phyloP scores from a whole-genome alignment of 129 eudicot species.

The Tagetes patula region DNA sequence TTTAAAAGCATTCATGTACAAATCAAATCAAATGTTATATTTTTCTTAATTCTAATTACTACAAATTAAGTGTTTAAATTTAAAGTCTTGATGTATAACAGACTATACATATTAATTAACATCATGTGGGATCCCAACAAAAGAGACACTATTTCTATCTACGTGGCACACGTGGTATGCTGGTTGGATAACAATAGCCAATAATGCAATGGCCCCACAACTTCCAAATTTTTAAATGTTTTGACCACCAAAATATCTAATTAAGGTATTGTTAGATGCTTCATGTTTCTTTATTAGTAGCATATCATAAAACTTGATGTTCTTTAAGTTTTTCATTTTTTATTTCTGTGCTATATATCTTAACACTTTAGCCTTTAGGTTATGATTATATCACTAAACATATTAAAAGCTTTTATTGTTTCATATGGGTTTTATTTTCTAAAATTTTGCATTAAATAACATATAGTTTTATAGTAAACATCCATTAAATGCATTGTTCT shows the following conservation, averaged over 20 bases:
- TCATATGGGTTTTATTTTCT: background rate
- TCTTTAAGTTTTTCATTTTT: background rate
- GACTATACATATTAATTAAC: conserved; percentile 10
- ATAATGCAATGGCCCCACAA: conserved; percentile 24
- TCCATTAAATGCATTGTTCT: background rate
- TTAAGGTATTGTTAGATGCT: conserved; percentile 14
- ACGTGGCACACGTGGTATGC: conserved; percentile 44
- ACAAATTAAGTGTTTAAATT: background rate
- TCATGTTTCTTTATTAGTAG: conserved; percentile 19
- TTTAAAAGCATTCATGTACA: background rate
- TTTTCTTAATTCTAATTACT: background rate
- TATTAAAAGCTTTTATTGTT: background rate
- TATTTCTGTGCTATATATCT: background rate
- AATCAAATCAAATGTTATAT: background rate
- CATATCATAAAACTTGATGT: conserved; percentile 1
- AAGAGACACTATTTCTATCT: conserved; percentile 34
- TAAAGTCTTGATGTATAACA: background rate
- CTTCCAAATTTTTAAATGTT: background rate
- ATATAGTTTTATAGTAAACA: background rate
- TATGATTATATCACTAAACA: background rate
- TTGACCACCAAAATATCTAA: conserved; percentile 16
- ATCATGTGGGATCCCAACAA: conserved; percentile 23
- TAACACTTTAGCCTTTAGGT: background rate
- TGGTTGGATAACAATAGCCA: conserved; percentile 28
- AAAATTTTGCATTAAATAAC: background rate